phyloP scores from a whole-genome alignment of 2,329 filamentous ascomycete genomes.

The Nothomitra cinnamomea region DNA sequence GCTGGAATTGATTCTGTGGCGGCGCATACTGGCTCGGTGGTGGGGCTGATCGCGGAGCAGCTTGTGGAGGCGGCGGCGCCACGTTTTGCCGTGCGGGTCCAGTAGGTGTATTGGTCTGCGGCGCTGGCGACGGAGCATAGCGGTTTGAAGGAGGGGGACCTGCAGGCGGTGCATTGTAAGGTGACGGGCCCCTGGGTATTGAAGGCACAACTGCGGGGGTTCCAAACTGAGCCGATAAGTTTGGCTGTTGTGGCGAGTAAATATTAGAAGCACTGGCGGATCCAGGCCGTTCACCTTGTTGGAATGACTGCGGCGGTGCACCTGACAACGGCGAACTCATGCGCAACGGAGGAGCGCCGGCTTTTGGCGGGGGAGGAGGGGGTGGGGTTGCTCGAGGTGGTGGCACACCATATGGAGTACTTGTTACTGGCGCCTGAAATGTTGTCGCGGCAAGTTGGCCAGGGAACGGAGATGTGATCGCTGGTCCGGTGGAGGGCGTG shows the following conservation, averaged over 20 bases:
- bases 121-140: conserved; percentile 52
- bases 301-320: conserved; percentile 34
- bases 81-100: conserved; percentile 12
- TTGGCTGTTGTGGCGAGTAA: conserved; percentile 42
- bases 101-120: conserved; percentile 31
- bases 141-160: conserved; percentile 53
- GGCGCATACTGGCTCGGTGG: conserved; percentile 19
- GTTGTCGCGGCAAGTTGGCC: conserved; percentile 35
- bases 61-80: conserved; percentile 20
- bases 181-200: conserved; percentile 60
- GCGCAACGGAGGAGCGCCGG: conserved; percentile 44
- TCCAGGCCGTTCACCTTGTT: conserved; percentile 32
- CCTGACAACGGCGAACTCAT: conserved; percentile 52
- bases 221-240: neutral
- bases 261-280: conserved; percentile 38
- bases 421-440: conserved; percentile 40
- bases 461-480: conserved; percentile 60
- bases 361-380: conserved; percentile 73
- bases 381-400: conserved; percentile 50
- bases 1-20: neutral
- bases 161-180: conserved; percentile 67
- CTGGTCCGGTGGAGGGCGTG: conserved; percentile 47
- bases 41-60: conserved; percentile 21
- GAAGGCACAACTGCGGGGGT: conserved; percentile 30
- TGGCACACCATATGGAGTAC: conserved; percentile 38